Percentiles rank a stretch among this genome's conserved stretches.
Evolutionary conservation across 139 green algal genomes (phyloP).

Genomic region (Spirogloea muscicola): DNA sequence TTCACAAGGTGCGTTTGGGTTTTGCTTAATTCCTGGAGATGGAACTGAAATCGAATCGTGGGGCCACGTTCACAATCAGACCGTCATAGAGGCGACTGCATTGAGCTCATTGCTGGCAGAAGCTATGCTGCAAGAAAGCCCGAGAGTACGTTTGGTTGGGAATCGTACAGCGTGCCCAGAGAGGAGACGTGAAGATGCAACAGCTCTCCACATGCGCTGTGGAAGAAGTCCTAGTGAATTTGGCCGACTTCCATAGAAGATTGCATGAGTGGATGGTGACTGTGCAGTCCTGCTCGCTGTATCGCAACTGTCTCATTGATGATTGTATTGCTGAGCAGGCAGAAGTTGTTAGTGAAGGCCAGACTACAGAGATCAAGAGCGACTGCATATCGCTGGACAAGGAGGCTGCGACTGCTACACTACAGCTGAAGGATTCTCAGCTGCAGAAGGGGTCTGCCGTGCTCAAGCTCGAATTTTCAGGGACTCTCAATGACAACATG

Average conservation of each 20-base stretch:
- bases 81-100: too few relatives aligned
- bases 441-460: slow-evolving; percentile 4
- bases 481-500: slow-evolving; percentile 41
- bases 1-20: slow-evolving; percentile 19
- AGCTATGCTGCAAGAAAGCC: not conserved
- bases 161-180: too few relatives aligned
- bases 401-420: not conserved
- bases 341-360: slow-evolving; percentile 11
- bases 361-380: slow-evolving; percentile 6
- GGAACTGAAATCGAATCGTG: not conserved
- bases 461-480: slow-evolving; percentile 18
- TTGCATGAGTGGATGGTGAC: not conserved
- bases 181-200: too few relatives aligned
- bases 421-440: slow-evolving; percentile 3
- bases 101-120: too few relatives aligned
- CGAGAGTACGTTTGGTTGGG: not conserved
- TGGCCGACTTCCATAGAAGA: not conserved
- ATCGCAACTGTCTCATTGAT: too few relatives aligned
- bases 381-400: slow-evolving; percentile 20
- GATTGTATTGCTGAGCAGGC: slow-evolving; percentile 2
- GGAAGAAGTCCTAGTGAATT: not conserved
- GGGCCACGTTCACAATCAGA: too few relatives aligned
- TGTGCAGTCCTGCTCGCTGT: too few relatives aligned
- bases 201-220: too few relatives aligned
- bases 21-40: not conserved